These are phyloP conservation scores for Russula compacta DNA, from an alignment of 768 basidiomycete genomes.

Conservation along the genomic window DNA sequence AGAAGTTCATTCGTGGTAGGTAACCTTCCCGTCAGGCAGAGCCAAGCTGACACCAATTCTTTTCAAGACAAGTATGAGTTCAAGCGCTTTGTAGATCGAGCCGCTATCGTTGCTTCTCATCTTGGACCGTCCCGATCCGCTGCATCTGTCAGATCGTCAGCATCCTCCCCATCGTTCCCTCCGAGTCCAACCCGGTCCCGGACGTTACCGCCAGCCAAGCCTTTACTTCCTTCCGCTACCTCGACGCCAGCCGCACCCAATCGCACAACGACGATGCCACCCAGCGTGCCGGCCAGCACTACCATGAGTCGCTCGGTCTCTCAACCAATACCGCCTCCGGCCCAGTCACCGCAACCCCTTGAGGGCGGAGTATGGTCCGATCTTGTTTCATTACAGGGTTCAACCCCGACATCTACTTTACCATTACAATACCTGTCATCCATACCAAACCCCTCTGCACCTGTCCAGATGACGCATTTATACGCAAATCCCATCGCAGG, in stretches of 20 bases:
- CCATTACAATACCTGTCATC: constrained; percentile 23
- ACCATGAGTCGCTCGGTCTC: constrained; percentile 27
- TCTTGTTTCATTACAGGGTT: constrained; percentile 21
- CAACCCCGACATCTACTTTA: constrained; percentile 20
- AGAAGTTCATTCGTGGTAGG: constrained; percentile 81
- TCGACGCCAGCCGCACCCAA: constrained; percentile 1
- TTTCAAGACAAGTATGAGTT: constrained; percentile 68
- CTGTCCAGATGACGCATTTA: constrained; percentile 10
- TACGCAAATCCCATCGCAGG: constrained; percentile 6
- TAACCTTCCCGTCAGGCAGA: constrained; percentile 17
- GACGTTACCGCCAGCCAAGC: constrained; percentile 18
- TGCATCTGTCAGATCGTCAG: constrained; percentile 13
- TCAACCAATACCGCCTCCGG: constrained; percentile 27
- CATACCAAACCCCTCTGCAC: constrained; percentile 15
- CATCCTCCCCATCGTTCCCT: constrained; percentile 1
- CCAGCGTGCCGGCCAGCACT: background rate
- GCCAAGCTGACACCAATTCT: background rate
- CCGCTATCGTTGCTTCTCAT: constrained; percentile 24
- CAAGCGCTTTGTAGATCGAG: constrained; percentile 48
- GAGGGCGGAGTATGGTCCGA: constrained; percentile 21
- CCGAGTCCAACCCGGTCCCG: constrained; percentile 16
- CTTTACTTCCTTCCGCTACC: constrained; percentile 10
- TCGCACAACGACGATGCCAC: background rate
- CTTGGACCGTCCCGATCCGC: constrained; percentile 28
- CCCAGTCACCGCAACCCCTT: constrained; percentile 7